Base-by-base conservation (phyloP, 768 basidiomycete species). In the Pleurotus tuber-regium region DNA sequence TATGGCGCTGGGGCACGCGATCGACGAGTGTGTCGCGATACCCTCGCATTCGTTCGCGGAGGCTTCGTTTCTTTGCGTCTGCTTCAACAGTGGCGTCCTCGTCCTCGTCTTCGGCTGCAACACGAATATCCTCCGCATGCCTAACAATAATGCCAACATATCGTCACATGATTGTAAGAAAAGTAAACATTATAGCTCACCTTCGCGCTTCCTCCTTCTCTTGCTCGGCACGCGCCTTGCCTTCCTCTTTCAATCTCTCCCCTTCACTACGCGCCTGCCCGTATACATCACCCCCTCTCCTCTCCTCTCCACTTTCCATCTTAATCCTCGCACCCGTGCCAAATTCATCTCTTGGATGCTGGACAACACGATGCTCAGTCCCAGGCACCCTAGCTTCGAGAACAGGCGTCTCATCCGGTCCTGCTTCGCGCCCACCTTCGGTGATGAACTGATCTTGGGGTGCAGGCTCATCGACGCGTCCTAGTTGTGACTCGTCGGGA, bases 1-100 rank as follows among this genome's bases (percentile, higher is more conserved):
- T 84, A 56, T 89, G 85, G 57, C 87, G 76, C 44, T 86, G 78
- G 1, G 89, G 84, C 33, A 92, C 73, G 36, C 73, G 79, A 24
- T 86, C 83, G 36, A 70, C 54, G 26, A 62, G 70, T 4, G 54
- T 55, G 16, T 46, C 43, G 12, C 43, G 28, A 28, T 46, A 46
- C 12, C 23, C 21, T 3, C 21, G 26, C 24, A 46, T 28, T 16
- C 29, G 25, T 5, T 46, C 43, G 24, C 18, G 25, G 28, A 46
- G 21, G 26, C 28, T 46, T 26, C 29, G 31, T n/a, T 57, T 50
- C 12, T 42, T 40, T 1, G 23, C 38, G 10, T 55, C 54, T n/a
- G n/a, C n/a, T n/a, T n/a, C n/a, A n/a, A n/a, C n/a, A 16, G 28
- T 23, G 25, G 41, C 50, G 7, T 35, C 48, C 3, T 31, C 48